Conservation (phyloP, 2,329 filamentous ascomycete species). For the Diplocarpon rosae region DNA sequence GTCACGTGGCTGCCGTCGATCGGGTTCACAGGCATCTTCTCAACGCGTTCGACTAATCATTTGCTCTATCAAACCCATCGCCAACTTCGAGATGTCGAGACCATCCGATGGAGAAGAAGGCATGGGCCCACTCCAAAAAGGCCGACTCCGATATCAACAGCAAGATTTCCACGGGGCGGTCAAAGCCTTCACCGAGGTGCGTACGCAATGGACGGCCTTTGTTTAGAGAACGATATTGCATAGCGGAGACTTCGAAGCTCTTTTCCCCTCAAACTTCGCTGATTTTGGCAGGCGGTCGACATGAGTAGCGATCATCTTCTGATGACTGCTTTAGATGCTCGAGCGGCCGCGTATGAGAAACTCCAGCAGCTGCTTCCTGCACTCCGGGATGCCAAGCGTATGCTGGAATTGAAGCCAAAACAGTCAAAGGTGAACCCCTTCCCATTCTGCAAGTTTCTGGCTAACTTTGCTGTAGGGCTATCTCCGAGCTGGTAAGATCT, state of each 20-base stretch:
- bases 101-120: conserved; percentile 15
- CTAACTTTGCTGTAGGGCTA: conserved; percentile 21
- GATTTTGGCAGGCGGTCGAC: conserved; percentile 18
- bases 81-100: conserved; percentile 4
- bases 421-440: conserved; percentile 19
- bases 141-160: conserved; percentile 22
- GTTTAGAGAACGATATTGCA: not conserved
- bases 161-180: conserved; percentile 23
- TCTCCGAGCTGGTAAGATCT: conserved; percentile 26
- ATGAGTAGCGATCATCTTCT: conserved; percentile 19
- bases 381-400: conserved; percentile 25
- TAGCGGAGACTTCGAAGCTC: not conserved
- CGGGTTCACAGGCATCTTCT: too few species aligned
- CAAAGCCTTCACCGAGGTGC: conserved; percentile 22
- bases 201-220: not conserved
- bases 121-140: conserved; percentile 20
- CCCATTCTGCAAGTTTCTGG: not conserved
- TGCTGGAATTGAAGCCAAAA: conserved; percentile 26
- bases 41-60: too few species aligned
- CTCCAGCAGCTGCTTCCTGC: conserved; percentile 21
- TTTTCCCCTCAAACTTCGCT: not conserved
- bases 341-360: conserved; percentile 28
- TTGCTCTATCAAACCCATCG: not conserved
- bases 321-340: conserved; percentile 26
- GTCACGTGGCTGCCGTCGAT: too few species aligned